Base-by-base conservation (phyloP, 257 asterid genomes). In the Sherardia arvensis region DNA sequence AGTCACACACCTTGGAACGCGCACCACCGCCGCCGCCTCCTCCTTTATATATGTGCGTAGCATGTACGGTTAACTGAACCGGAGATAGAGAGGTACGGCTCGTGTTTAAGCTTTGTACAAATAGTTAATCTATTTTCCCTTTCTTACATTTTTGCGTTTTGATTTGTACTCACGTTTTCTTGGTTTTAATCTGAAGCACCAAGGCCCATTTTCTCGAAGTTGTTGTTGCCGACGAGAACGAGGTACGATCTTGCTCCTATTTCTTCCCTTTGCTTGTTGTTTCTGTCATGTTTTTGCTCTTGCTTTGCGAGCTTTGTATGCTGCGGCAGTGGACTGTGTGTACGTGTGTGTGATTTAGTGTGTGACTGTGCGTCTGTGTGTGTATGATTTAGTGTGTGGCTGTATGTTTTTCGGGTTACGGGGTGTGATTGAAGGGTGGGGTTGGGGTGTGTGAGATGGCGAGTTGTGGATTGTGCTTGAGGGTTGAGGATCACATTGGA, bases 131-230 rank as follows among this genome's bases (percentile, higher is more conserved):
- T 33, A 61, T 28, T 20, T 32, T 45, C 34, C 23, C 32, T 25
- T 14, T 57, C 26, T 3, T 30, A 57, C 54, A 61, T 11, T 45
- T 45, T 45, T 45, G 53, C 38, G 40, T 9, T 8, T 55, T 32
- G 40, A 48, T 67, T 36, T 66, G 45, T 57, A 58, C 70, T 78
- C 72, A 71, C 66, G 73, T 68, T 71, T 76, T 57, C 43, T 71
- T 57, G 71, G 77, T 70, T 73, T 73, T 53, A 70, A 73, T 73
- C 78, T 66, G 65, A 58, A 69, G 66, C 65, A 67, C 49, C 70
- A 59, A 70, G 73, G 61, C 81, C 81, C 76, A 75, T 76, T 76
- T 66, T 67, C 47, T 51, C 40, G 47, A 69, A 36, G 53, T 69
- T 69, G 66, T n/a, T 65, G 60, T 63, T 66, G 29, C 43, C 64